Conservation (phyloP, 192 early-diverging fungal species). For the Linnemannia exigua region DNA sequence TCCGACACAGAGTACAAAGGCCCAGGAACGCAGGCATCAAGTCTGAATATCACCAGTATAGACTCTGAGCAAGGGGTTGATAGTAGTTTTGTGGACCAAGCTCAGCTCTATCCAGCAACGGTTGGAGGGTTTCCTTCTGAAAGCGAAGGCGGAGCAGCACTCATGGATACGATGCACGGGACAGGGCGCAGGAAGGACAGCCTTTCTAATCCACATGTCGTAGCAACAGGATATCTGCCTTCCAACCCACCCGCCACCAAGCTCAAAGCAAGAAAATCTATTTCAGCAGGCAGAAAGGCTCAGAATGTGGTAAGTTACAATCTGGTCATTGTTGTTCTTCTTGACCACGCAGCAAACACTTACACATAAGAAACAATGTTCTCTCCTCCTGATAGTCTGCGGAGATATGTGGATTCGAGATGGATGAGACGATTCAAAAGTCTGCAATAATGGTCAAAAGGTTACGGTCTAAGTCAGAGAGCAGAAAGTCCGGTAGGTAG, state of each 20-base stretch:
- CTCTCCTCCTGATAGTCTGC: not conserved
- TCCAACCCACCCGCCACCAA: not conserved
- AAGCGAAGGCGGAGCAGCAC: not conserved
- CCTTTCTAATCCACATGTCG: not conserved
- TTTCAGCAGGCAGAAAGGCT: not conserved
- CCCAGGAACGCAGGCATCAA: not conserved
- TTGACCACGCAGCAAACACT: not conserved
- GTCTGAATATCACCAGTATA: not conserved
- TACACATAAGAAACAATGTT: not conserved
- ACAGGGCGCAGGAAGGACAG: not conserved
- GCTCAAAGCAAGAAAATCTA: not conserved
- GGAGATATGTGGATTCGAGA: slow-evolving; percentile 22
- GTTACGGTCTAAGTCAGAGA: slow-evolving; percentile 46
- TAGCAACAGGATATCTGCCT: not conserved
- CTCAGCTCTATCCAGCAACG: not conserved
- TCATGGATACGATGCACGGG: not conserved
- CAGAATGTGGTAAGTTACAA: not conserved
- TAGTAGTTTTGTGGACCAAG: not conserved
- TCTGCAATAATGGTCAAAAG: slow-evolving; percentile 56
- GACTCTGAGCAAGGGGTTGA: not conserved
- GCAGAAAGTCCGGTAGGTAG: slow-evolving; percentile 33
- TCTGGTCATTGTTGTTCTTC: not conserved
- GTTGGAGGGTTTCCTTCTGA: not conserved
- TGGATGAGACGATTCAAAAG: slow-evolving; percentile 48
- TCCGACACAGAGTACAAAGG: not conserved